Conservation (phyloP, 345 rosid genomes). For the Eucalyptus dawsonii region DNA sequence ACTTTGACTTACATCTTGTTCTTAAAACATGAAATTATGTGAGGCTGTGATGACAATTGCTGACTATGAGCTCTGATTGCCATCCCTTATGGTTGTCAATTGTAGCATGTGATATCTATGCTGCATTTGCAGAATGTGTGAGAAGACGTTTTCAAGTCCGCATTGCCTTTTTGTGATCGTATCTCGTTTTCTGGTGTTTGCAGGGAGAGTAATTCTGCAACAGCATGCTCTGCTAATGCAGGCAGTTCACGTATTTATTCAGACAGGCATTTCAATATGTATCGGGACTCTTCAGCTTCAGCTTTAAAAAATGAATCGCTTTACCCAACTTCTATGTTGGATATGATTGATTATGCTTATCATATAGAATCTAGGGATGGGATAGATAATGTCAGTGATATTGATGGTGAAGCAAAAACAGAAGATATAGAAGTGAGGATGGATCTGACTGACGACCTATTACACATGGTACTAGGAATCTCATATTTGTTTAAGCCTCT, state of each 20-base stretch:
- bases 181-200: not conserved
- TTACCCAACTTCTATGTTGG: conserved; percentile 54
- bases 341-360: conserved; percentile 30
- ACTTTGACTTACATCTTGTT: not conserved
- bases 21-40: not conserved
- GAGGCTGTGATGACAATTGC: not conserved
- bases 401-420: conserved; percentile 17
- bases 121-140: not conserved
- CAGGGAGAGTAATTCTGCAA: conserved; percentile 22
- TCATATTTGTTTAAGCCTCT: not conserved
- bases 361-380: conserved; percentile 15
- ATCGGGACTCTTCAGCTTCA: conserved; percentile 12
- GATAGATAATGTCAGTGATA: conserved; percentile 32
- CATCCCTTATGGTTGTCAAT: not conserved
- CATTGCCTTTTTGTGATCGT: not conserved
- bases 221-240: conserved; percentile 13
- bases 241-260: not conserved
- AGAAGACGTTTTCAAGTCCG: not conserved
- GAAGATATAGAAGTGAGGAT: conserved; percentile 62
- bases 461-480: conserved; percentile 60
- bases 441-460: conserved; percentile 89
- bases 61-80: not conserved
- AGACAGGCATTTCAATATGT: conserved; percentile 10
- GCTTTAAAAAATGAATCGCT: conserved; percentile 22
- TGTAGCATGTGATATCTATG: not conserved